phyloP scores from a whole-genome alignment of 129 eudicot genomes.

The Arctium minus region DNA sequence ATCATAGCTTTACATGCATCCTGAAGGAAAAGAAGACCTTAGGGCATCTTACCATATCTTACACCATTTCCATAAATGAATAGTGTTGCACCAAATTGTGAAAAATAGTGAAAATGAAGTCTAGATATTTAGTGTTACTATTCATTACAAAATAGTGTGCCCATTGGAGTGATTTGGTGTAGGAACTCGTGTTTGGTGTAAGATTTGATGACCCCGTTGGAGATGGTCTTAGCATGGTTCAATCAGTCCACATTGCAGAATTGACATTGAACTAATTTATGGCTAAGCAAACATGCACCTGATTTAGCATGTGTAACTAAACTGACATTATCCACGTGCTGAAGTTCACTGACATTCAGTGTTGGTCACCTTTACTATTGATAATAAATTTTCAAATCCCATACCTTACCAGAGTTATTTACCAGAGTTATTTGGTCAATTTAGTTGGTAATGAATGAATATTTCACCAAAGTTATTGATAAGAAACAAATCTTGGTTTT shows the following conservation, averaged over 20 bases:
- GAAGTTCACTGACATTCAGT: slow-evolving; percentile 15
- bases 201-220: not conserved
- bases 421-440: slow-evolving; percentile 20
- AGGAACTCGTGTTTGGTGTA: not conserved
- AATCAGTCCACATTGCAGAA: not conserved
- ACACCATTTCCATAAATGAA: not conserved
- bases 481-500: not conserved
- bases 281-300: not conserved
- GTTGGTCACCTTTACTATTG: slow-evolving; percentile 16
- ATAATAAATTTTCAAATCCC: slow-evolving; percentile 15
- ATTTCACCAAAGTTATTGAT: slow-evolving; percentile 20
- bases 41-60: not conserved
- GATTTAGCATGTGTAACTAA: not conserved
- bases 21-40: not conserved
- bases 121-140: not conserved
- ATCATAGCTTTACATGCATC: not conserved
- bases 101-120: not conserved
- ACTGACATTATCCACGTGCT: slow-evolving; percentile 14
- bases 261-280: not conserved
- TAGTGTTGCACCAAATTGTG: not conserved
- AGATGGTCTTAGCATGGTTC: not conserved
- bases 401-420: slow-evolving; percentile 7
- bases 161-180: not conserved
- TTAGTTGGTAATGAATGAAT: slow-evolving; percentile 17
- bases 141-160: no score